Conservation (phyloP, 2,329 filamentous ascomycete genomes). For the Cladophialophora bantiana region DNA sequence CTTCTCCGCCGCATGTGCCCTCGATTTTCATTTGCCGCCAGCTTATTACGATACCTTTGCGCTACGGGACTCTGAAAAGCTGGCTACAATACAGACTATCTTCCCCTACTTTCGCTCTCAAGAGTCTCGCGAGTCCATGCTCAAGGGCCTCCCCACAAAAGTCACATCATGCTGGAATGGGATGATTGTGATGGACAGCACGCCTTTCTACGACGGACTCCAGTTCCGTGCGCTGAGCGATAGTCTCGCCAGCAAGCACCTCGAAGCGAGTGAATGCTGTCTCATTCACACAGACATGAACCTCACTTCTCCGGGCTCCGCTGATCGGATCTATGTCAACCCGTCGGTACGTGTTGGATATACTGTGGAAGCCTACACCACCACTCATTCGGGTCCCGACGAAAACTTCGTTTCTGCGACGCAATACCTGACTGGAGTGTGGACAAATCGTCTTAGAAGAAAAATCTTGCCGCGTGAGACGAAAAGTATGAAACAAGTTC, state of each 20-base stretch:
- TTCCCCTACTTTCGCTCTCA: constrained; percentile 68
- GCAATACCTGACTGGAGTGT: constrained; percentile 62
- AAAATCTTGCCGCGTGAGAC: constrained; percentile 51
- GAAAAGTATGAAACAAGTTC: constrained; percentile 51
- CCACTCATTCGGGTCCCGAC: constrained; percentile 46
- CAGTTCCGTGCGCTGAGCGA: constrained; percentile 71
- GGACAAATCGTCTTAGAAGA: constrained; percentile 63
- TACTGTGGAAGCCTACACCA: constrained; percentile 43
- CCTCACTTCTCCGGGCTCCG: constrained; percentile 37
- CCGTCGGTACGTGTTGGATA: constrained; percentile 52
- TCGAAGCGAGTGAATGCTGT: constrained; percentile 82
- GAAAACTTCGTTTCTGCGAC: constrained; percentile 57
- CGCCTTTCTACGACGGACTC: constrained; percentile 62
- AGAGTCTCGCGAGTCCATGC: constrained; percentile 62
- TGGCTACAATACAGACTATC: constrained; percentile 67
- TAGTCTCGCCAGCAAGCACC: constrained; percentile 58
- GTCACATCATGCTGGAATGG: constrained; percentile 75
- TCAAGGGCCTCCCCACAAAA: constrained; percentile 59
- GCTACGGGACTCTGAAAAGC: constrained; percentile 70
- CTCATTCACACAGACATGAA: constrained; percentile 57
- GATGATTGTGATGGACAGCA: constrained; percentile 58
- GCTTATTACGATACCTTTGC: constrained; percentile 78
- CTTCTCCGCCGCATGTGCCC: constrained; percentile 73
- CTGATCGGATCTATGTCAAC: constrained; percentile 49
- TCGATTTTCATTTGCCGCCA: constrained; percentile 71